These are phyloP conservation scores for Paramyrothecium sp. DNA, from an alignment of 2,329 filamentous ascomycete species.

Conservation along the genomic window DNA sequence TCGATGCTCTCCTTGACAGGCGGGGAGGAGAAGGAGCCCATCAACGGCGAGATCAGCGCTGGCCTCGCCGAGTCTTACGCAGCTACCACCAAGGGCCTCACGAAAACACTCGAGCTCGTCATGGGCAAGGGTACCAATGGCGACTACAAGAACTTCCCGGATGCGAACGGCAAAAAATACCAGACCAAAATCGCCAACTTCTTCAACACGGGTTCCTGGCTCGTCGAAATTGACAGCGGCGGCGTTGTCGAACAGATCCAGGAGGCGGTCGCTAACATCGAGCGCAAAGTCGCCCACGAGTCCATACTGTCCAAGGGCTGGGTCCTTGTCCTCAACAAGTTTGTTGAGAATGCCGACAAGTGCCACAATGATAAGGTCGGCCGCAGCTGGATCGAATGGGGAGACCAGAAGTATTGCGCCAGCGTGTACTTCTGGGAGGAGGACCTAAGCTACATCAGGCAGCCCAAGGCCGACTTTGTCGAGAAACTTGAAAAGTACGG, in stretches of 20 bases:
- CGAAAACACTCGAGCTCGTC: background rate
- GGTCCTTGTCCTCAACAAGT: background rate
- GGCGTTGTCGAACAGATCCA: background rate
- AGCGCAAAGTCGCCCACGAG: background rate
- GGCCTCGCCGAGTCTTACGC: background rate
- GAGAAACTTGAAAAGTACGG: background rate
- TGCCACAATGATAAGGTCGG: background rate
- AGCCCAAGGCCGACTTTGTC: background rate
- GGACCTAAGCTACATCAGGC: background rate
- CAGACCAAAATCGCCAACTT: background rate
- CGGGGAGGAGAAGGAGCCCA: background rate
- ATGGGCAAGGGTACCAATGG: background rate
- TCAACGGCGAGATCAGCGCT: background rate
- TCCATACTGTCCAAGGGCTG: background rate
- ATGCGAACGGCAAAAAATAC: background rate
- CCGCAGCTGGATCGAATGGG: background rate
- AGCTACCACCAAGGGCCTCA: background rate
- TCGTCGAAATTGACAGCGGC: background rate
- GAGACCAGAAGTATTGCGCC: background rate
- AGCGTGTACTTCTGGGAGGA: background rate
- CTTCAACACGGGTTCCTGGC: background rate
- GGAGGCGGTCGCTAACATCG: background rate
- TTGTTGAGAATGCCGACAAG: background rate
- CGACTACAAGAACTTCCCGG: background rate
- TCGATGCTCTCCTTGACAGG: background rate